phyloP scores from a whole-genome alignment of 257 asterid species.

The Pogostemon cablin region DNA sequence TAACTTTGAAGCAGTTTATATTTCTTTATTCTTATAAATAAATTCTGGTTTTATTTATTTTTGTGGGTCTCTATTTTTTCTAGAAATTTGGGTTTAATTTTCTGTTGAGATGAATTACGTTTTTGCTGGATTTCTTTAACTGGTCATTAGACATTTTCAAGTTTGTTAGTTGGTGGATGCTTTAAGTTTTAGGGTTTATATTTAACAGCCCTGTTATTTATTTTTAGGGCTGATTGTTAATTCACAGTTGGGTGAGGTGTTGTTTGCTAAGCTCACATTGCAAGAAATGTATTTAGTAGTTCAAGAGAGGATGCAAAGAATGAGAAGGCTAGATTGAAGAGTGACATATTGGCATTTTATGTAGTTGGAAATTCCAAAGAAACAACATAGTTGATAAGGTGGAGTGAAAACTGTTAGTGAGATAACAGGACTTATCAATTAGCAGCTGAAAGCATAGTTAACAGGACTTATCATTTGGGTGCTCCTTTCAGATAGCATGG shows the following conservation, averaged over 20 bases:
- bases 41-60: conserved; percentile 1
- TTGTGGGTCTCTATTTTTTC: conserved; percentile 16
- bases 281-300: not conserved
- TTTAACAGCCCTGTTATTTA: not conserved
- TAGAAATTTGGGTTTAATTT: conserved; percentile 3
- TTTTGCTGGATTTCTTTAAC: conserved; percentile 7
- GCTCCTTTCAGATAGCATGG: conserved; percentile 63
- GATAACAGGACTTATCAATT: conserved; percentile 13
- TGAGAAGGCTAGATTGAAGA: not conserved
- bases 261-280: not conserved
- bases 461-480: conserved; percentile 30
- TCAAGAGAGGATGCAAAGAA: not conserved
- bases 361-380: not conserved
- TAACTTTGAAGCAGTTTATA: too few species aligned
- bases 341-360: not conserved
- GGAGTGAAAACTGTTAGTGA: conserved; percentile 7
- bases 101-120: conserved; percentile 6
- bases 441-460: not conserved
- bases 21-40: not conserved
- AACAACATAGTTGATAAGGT: not conserved
- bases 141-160: conserved; percentile 20
- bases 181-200: not conserved
- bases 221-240: not conserved
- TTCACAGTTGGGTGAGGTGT: conserved; percentile 9
- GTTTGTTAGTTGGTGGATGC: conserved; percentile 10